A percentile compares a stretch with the other conserved stretches of the same genome.
Conservation (phyloP, 441 rosid species). For the Isatis lusitanica region DNA sequence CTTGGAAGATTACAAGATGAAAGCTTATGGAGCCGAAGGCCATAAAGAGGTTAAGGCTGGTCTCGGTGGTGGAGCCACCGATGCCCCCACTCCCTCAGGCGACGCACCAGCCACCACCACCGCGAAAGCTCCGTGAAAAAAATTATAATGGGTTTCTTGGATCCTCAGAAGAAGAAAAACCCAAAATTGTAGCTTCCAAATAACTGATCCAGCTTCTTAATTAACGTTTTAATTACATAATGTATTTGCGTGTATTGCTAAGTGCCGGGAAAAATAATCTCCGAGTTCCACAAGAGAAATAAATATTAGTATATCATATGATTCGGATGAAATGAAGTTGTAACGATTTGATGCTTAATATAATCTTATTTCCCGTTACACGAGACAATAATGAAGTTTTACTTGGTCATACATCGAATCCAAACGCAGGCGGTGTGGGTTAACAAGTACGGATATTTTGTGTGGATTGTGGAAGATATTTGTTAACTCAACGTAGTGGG, state of each 20-base stretch:
- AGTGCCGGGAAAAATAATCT: background rate
- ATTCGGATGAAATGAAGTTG: background rate
- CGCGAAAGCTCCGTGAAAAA: background rate
- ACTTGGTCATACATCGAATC: background rate
- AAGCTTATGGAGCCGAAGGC: conserved; percentile 36
- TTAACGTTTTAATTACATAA: background rate
- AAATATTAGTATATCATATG: background rate
- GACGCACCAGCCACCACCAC: background rate
- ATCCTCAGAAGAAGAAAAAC: background rate
- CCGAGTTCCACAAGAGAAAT: background rate
- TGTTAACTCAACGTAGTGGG: background rate
- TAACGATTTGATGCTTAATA: background rate
- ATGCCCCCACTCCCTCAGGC: conserved; percentile 40
- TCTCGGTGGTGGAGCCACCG: conserved; percentile 34
- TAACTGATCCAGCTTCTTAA: background rate
- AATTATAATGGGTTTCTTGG: background rate
- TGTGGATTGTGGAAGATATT: background rate
- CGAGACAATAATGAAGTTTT: background rate
- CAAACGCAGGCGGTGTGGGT: background rate
- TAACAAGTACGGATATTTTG: background rate
- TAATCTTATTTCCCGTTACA: background rate
- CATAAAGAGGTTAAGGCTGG: conserved; percentile 31
- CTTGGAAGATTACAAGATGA: conserved; percentile 33
- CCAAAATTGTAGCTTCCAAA: background rate
- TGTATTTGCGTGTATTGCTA: background rate